Evolutionary conservation across 768 basidiomycete genomes (phyloP).

Genomic region (Wakefieldia striispora): DNA sequence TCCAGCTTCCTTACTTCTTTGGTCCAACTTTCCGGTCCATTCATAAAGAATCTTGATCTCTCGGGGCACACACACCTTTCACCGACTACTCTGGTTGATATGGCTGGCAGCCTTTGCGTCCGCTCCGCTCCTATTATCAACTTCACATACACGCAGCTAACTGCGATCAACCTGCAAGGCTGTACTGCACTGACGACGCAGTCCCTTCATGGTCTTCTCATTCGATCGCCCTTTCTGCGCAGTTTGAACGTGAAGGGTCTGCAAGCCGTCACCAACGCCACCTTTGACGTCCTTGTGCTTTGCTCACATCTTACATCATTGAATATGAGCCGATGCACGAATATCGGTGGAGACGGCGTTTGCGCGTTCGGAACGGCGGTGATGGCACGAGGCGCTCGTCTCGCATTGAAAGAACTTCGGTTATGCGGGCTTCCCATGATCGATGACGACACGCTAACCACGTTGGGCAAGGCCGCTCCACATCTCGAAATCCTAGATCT

Average conservation of each 20-base stretch:
- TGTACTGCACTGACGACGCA: constrained; percentile 64
- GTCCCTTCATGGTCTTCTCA: constrained; percentile 68
- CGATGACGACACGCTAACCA: constrained; percentile 58
- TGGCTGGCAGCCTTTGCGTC: constrained; percentile 55
- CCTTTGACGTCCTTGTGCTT: constrained; percentile 63
- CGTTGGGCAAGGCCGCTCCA: constrained; percentile 66
- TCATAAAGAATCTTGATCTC: constrained; percentile 60
- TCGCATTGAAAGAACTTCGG: constrained; percentile 60
- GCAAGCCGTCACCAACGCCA: constrained; percentile 65
- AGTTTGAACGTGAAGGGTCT: constrained; percentile 68
- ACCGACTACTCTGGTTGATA: constrained; percentile 47
- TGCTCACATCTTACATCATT: constrained; percentile 57
- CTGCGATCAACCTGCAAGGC: constrained; percentile 66
- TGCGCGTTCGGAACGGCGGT: constrained; percentile 44
- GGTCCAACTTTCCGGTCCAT: constrained; percentile 56
- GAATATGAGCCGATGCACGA: constrained; percentile 69
- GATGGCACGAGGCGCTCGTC: constrained; percentile 42
- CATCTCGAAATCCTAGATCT: constrained; percentile 78
- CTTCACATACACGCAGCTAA: constrained; percentile 62
- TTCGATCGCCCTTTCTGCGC: constrained; percentile 58
- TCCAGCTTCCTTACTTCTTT: constrained; percentile 51
- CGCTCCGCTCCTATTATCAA: constrained; percentile 28
- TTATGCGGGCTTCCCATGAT: constrained; percentile 66
- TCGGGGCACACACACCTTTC: constrained; percentile 56
- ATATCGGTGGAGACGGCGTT: constrained; percentile 66